Base-by-base conservation (phyloP, 2,329 filamentous ascomycete species). In the Trichoderma atrobrunneum region DNA sequence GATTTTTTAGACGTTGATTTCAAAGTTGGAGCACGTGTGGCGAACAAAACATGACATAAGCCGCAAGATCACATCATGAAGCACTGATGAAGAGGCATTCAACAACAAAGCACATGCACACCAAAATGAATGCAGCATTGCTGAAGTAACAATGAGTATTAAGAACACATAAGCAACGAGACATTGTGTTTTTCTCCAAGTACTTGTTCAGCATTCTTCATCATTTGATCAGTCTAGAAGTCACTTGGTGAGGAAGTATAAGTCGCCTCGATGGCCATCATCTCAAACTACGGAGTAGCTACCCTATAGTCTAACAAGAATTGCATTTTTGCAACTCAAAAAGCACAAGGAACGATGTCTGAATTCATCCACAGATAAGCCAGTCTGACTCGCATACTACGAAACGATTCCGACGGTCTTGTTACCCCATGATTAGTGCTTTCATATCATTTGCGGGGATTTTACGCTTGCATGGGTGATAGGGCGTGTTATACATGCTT, bases 401-500 rank as follows among this genome's bases (percentile, higher is more conserved):
- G 21, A 24, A 21, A 21, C n/a, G 2, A 24, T 54, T 54, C 21
- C 48, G 21, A 24, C 11, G 48, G 48, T 21, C 21, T 21, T 14
- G 21, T 54, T 54, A 54, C 48, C 48, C 48, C 21, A 54, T 3
- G 48, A 54, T 54, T 54, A 54, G 48, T 56, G 34, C 8, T 66
- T 16, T 2, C 4, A 14, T 26, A 10, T 66, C 7, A 8, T 66
- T 56, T 36, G 48, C 30, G 48, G 48, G 63, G 39, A 32, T 24
- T n/a, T 8, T 3, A 5, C 21, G 2, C 48, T 36, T 54, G 21
- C 48, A 54, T 56, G 48, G 63, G 21, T 61, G 16, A n/a, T 34
- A 65, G 43, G 61, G 43, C 62, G 39, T 65, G 62, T n/a, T 34
- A 65, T 65, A 64, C 61, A 65, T 26, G 62, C 26, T 5, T 54